phyloP scores from a whole-genome alignment of 179 eudicot species.

The Gypsophila paniculata region DNA sequence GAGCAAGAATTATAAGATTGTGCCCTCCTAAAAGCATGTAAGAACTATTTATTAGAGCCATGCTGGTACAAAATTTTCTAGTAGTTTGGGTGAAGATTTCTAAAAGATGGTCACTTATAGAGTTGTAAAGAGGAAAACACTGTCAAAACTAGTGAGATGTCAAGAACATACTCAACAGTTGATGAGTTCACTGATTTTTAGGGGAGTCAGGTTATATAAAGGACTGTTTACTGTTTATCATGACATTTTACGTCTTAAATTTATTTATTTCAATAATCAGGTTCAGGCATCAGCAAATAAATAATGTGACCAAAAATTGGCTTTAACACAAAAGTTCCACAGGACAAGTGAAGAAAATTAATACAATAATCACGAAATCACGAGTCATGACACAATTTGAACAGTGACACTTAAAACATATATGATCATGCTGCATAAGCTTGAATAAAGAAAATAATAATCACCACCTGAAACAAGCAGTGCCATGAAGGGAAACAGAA shows the following conservation, averaged over 20 bases:
- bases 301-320: not conserved
- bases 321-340: not conserved
- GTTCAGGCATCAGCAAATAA: not conserved
- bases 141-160: not conserved
- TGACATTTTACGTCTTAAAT: not conserved
- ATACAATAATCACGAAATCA: too few relatives aligned
- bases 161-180: not conserved
- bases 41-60: not conserved
- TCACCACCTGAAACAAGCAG: slow-evolving; percentile 84
- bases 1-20: slow-evolving; percentile 87
- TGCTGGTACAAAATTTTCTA: not conserved
- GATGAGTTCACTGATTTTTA: not conserved
- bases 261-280: not conserved
- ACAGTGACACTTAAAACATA: not conserved
- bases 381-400: not conserved
- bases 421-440: slow-evolving; percentile 4
- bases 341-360: not conserved
- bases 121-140: slow-evolving; percentile 4
- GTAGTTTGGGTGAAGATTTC: too few relatives aligned
- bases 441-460: not conserved
- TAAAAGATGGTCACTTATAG: too few relatives aligned
- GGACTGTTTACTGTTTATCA: not conserved
- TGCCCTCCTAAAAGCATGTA: slow-evolving; percentile 67
- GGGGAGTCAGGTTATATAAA: not conserved
- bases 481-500: slow-evolving; percentile 84